These are phyloP conservation scores for Globisporangium apiculatum DNA, from an alignment of 352 stramenopile genomes.

Conservation along the genomic window DNA sequence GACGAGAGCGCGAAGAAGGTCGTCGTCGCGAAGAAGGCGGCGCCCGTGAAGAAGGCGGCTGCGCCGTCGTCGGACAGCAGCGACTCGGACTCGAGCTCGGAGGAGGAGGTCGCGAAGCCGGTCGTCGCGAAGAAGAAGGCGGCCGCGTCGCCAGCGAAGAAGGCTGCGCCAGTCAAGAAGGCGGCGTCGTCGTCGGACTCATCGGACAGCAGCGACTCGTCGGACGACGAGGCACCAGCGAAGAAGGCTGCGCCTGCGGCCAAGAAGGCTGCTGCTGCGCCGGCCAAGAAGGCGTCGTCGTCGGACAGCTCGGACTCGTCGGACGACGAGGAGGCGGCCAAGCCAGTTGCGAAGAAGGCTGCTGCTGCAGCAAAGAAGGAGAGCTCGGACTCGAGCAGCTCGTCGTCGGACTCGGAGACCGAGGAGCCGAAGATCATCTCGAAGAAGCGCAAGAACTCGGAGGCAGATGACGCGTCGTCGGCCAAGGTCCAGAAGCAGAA, in stretches of 20 bases:
- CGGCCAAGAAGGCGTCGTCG: constrained; percentile 23
- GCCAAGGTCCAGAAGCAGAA: constrained; percentile 73
- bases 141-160: constrained; percentile 15
- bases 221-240: constrained; percentile 23
- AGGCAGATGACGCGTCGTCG: constrained; percentile 46
- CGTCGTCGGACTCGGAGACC: constrained; percentile 17
- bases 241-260: constrained; percentile 17
- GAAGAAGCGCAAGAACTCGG: constrained; percentile 84
- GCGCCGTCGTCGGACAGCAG: constrained; percentile 14
- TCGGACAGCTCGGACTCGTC: constrained; percentile 33
- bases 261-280: constrained; percentile 25
- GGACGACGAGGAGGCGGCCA: constrained; percentile 46
- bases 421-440: constrained; percentile 61
- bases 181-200: constrained; percentile 15
- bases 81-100: constrained; percentile 39
- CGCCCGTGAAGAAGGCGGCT: constrained; percentile 6
- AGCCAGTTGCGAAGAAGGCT: constrained; percentile 20
- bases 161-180: constrained; percentile 45
- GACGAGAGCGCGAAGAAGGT: constrained; percentile 38
- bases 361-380: constrained; percentile 30
- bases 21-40: constrained; percentile 9
- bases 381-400: constrained; percentile 15
- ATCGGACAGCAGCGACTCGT: constrained; percentile 19
- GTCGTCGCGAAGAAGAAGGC: constrained; percentile 22
- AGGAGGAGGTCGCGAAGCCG: constrained; percentile 3